Base-by-base conservation (phyloP, 2,329 filamentous ascomycete species). In the Helotiales sp. region DNA sequence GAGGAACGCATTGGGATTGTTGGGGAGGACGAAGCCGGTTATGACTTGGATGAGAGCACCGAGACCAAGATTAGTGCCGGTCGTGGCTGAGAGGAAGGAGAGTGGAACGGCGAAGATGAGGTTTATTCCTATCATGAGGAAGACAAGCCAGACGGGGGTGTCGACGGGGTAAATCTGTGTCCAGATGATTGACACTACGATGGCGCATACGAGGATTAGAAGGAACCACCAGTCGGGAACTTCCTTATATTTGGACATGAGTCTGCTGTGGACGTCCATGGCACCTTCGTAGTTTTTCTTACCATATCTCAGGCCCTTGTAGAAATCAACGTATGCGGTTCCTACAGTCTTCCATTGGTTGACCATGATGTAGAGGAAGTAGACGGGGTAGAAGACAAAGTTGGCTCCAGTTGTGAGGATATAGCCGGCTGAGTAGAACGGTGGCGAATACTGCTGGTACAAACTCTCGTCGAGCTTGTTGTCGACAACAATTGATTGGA, bases 201-300 rank as follows among this genome's bases (percentile, higher is more conserved):
- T 68, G 52, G 72, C 68, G 40, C 33, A 59, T 19, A 69, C 58
- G 3, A 77, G 69, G 40, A 78, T 76, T 31, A 72, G 30, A 5
- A 78, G 62, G 63, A 77, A 78, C 78, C 76, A 81, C 77, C 77
- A 81, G 55, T 79, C 77, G 0, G 78, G 78, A 0, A 80, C 76
- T 47, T 80, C 78, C 0, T 70, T 67, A 58, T 79, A 80, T 1
- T 67, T 70, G 4, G 69, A 63, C 77, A 81, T 79, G 1, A 77
- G 66, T 0, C 74, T 67, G 2, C 67, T 76, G 36, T 79, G 75
- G 0, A 76, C 64, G 58, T 81, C 77, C 52, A 74, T 75, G 13
- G 75, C 73, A 2, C 71, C 73, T 5, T 74, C 74, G 55, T 77
- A 77, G 58, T 77, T 76, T 6, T 72, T 72, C 12, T 67, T 71